Evolutionary conservation across 352 stramenopile genomes (phyloP), one percentile per base, ranked within the genome.

Genomic region (Phytophthora pistaciae): DNA sequence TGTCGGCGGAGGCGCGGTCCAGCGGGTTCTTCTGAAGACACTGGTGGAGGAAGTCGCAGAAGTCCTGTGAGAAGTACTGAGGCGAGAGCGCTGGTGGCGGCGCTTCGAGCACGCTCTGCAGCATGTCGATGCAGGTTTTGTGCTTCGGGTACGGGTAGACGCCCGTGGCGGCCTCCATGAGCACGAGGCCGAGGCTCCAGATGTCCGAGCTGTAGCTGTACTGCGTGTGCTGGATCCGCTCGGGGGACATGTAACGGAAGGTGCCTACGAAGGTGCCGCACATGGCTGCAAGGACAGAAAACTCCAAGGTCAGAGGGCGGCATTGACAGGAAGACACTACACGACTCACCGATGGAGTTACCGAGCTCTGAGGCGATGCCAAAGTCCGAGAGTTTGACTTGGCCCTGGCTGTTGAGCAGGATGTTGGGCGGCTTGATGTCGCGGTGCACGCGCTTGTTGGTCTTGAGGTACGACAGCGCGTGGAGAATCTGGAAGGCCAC

Each of bases 341-440:
- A 44, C 13, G 11, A 73, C 68, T 1, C 44, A 94, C 86, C 85
- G 53, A 94, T 91, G n/a, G 89, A 96, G 70, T 90, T 96, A 63
- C 88, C 71, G 68, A 96, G 71, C 75, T 98, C 92, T 5, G 74
- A 93, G 29, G 86, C 93, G 68, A 98, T 98, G 42, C 97, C 98
- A 91, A 99, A 99, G 79, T 99, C 98, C 42, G 94, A 98, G 56
- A 99, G 84, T 78, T 99, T 99, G 60, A 98, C 94, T 58, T 91
- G 75, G 16, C 96, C 97, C 20, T 90, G 78, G 23, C 79, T 88
- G 73, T 98, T 96, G 42, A 99, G 71, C 52, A 99, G 78, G 21
- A 99, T 92, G 78, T 99, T 99, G 20, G 90, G 95, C 40, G 96
- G 97, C 78, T 99, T 99, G 63, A 99, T 98, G 82, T 99, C 97